Base-by-base conservation (phyloP, 805 yeast genomes). In the Lachancea lanzarotensis region DNA sequence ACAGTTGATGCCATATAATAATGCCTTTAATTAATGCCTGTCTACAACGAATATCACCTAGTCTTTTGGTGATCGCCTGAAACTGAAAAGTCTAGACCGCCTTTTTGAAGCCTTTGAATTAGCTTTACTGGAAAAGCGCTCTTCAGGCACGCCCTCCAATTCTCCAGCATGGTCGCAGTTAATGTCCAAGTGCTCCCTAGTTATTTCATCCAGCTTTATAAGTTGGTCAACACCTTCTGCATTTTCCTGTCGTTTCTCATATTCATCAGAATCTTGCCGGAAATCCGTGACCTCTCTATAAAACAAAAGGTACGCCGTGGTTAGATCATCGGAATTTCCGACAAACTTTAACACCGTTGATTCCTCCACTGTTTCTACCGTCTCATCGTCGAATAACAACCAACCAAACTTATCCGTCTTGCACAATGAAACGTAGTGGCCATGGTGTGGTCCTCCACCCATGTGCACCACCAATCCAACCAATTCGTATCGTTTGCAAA, bases 381-480 rank as follows among this genome's bases (percentile, higher is more conserved):
- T 81, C 63, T 93, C 98, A 62, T 93, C 98, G 62, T 93, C 98
- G 66, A 86, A 93, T 46, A 93, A 67, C 26, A 93, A 67, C 98
- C 98, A 93, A 0, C 96, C 90, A 34, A 78, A 76, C 18, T 75
- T 72, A 43, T 76, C 80, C 4, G 89, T 82, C 59, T 88, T 88
- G 48, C 93, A 83, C 4, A 93, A 69, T 0, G 95, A 76, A 9
- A 93, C 91, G 62, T 93, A 93, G 62, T 93, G 98, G 0, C 98
- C 98, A 66, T 90, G 96, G 69, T 88, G 89, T 1, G 98, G 97
- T 0, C 98, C 97, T 3, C 96, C 95, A 5, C 98, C 98, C 53
- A 93, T 81, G 60, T 93, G 98, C 10, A 93, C 89, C 11, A 93
- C 93, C 35, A 91, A 81, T 0, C 91, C 87, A 50, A 80, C 83